These are phyloP conservation scores for Yamadazyma sp. DNA, from an alignment of 1,139 yeast genomes.

Conservation along the genomic window DNA sequence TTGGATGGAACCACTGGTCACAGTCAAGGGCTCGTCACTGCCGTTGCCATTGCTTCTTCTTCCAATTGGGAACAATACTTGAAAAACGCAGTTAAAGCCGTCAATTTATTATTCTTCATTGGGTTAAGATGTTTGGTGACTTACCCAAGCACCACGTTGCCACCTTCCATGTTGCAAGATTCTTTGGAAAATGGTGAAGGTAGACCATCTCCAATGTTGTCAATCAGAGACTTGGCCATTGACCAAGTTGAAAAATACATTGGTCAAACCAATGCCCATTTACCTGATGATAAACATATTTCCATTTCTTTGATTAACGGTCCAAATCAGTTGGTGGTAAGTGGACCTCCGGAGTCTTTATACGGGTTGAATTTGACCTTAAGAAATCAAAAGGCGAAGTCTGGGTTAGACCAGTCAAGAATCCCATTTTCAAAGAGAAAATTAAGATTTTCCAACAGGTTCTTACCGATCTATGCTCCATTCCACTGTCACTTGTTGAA, in stretches of 20 bases:
- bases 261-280: constrained; percentile 85
- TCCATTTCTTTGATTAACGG: constrained; percentile 91
- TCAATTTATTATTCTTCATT: constrained; percentile 83
- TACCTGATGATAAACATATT: constrained; percentile 89
- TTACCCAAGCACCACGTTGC: constrained; percentile 91
- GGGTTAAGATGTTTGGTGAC: constrained; percentile 89
- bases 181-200: constrained; percentile 95
- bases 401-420: constrained; percentile 94
- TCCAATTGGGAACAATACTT: constrained; percentile 84
- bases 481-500: constrained; percentile 89
- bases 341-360: constrained; percentile 98
- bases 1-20: constrained; percentile 94
- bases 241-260: constrained; percentile 79
- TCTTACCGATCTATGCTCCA: constrained; percentile 93
- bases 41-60: constrained; percentile 86
- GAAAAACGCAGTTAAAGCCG: constrained; percentile 70
- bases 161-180: constrained; percentile 93
- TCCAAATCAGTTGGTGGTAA: constrained; percentile 90
- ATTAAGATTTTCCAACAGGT: constrained; percentile 87
- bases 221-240: constrained; percentile 81
- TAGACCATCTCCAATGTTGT: constrained; percentile 94
- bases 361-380: constrained; percentile 91
- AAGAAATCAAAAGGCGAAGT: constrained; percentile 92
- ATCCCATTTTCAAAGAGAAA: constrained; percentile 92
- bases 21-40: constrained; percentile 95